These are phyloP conservation scores for Paxillus involutus DNA, from an alignment of 768 basidiomycete genomes.

Conservation along the genomic window DNA sequence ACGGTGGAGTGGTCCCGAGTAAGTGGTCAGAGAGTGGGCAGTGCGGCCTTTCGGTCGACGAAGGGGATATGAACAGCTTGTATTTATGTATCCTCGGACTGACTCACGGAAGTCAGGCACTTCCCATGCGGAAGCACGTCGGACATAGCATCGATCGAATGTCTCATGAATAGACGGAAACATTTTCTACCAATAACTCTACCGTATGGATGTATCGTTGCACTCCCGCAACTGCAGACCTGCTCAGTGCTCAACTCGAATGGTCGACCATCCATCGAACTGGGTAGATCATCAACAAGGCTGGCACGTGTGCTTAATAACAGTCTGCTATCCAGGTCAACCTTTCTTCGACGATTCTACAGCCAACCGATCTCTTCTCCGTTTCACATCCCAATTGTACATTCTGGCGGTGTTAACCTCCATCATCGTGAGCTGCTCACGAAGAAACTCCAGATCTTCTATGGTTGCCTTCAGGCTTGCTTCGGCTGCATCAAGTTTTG, in stretches of 20 bases:
- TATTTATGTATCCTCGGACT: no score
- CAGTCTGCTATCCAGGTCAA: conserved; percentile 7
- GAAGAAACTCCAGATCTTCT: conserved; percentile 89
- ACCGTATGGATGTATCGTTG: no score
- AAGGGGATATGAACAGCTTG: neutral
- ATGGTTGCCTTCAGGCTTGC: conserved; percentile 61
- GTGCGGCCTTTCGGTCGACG: neutral
- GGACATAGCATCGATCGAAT: no score
- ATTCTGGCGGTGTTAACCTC: conserved; percentile 94
- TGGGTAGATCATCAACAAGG: no score
- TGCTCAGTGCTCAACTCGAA: no score
- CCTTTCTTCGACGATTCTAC: conserved; percentile 25
- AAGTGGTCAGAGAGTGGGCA: neutral
- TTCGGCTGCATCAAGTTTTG: conserved; percentile 76
- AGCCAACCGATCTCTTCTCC: conserved; percentile 60
- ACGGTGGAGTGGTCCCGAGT: neutral
- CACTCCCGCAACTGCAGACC: no score
- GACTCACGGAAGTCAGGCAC: neutral
- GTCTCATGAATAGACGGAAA: no score
- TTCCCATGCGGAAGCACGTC: neutral
- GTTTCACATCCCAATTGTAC: conserved; percentile 95
- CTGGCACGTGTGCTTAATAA: no score
- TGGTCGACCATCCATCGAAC: neutral
- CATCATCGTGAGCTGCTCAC: conserved; percentile 96
- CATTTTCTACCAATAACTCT: no score